These are phyloP conservation scores for Cordyceps javanica DNA, from an alignment of 2,329 filamentous ascomycete species.

Conservation along the genomic window DNA sequence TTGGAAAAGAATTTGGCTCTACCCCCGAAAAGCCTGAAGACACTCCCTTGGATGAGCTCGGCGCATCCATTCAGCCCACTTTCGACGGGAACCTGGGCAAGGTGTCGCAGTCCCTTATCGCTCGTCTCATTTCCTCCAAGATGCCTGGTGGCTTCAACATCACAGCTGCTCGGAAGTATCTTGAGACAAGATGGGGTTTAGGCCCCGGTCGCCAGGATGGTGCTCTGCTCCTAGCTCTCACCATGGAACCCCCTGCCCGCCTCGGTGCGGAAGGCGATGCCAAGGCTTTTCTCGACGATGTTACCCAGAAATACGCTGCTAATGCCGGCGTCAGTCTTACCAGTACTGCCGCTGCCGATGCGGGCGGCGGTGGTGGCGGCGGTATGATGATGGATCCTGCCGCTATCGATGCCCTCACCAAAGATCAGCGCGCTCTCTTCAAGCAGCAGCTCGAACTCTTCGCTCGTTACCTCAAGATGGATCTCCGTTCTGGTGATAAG, in stretches of 20 bases:
- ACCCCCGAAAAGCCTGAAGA: constrained; percentile 99
- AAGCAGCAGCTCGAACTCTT: constrained; percentile 97
- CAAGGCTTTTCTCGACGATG: constrained; percentile 85
- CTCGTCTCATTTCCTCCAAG: constrained; percentile 93
- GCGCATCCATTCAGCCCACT: constrained; percentile 93
- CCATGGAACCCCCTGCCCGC: constrained; percentile 85
- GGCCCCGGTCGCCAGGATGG: constrained; percentile 84
- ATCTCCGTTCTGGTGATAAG: constrained; percentile 94
- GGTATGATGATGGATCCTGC: constrained; percentile 99
- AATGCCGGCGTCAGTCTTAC: constrained; percentile 79
- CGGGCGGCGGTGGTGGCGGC: constrained; percentile 60
- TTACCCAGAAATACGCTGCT: constrained; percentile 82
- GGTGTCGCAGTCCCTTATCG: constrained; percentile 87
- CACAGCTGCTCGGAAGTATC: constrained; percentile 87
- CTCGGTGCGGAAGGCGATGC: constrained; percentile 85
- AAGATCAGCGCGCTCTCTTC: constrained; percentile 92
- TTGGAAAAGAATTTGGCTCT: constrained; percentile 97
- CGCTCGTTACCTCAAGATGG: constrained; percentile 93
- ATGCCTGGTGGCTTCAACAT: constrained; percentile 99
- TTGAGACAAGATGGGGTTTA: constrained; percentile 90
- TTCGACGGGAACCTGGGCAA: constrained; percentile 98
- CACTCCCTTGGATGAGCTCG: constrained; percentile 89
- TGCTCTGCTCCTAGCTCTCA: constrained; percentile 79
- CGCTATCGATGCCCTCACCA: constrained; percentile 92
- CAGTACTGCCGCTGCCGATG: constrained; percentile 66